A percentile compares a stretch with the other conserved stretches of the same genome.
phyloP scores from a whole-genome alignment of 768 basidiomycete species.

The Termitomyces sp. region DNA sequence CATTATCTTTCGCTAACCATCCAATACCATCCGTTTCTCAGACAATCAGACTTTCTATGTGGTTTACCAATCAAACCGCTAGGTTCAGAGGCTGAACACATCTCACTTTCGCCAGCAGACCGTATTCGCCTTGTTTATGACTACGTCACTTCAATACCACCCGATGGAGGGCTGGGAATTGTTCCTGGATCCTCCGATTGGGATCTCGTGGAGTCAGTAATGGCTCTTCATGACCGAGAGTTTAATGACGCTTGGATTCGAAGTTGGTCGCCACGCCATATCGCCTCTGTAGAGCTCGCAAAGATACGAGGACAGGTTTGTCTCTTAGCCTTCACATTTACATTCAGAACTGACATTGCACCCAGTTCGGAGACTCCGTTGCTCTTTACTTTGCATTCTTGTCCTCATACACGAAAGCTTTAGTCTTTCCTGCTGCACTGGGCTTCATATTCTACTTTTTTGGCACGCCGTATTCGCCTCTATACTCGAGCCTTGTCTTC shows the following conservation, averaged over 20 bases:
- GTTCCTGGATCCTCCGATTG: slow-evolving; percentile 68
- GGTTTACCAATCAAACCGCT: slow-evolving; percentile 60
- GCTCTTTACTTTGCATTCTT: slow-evolving; percentile 92
- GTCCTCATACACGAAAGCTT: slow-evolving; percentile 74
- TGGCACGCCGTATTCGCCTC: slow-evolving; percentile 66
- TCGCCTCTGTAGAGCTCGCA: slow-evolving; percentile 62
- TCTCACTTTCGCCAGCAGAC: slow-evolving; percentile 63
- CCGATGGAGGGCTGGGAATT: slow-evolving; percentile 86
- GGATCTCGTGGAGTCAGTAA: slow-evolving; percentile 77
- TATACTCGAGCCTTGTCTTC: slow-evolving; percentile 74
- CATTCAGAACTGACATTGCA: background rate
- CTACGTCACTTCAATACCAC: slow-evolving; percentile 62
- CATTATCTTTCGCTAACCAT: background rate
- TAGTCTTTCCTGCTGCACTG: slow-evolving; percentile 70
- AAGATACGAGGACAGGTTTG: slow-evolving; percentile 67
- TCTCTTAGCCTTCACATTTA: background rate
- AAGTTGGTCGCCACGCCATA: slow-evolving; percentile 64
- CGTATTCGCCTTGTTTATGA: slow-evolving; percentile 76
- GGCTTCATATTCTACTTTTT: slow-evolving; percentile 71
- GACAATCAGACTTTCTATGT: slow-evolving; percentile 74
- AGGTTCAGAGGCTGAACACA: slow-evolving; percentile 39
- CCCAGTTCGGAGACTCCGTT: slow-evolving; percentile 71
- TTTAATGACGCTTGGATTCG: slow-evolving; percentile 82
- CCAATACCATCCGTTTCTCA: slow-evolving; percentile 21
- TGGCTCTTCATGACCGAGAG: slow-evolving; percentile 78